Percentiles rank a stretch among this genome's conserved stretches.
These are phyloP conservation scores for Biscutella laevigata DNA, from an alignment of 441 rosid species.

Conservation along the genomic window DNA sequence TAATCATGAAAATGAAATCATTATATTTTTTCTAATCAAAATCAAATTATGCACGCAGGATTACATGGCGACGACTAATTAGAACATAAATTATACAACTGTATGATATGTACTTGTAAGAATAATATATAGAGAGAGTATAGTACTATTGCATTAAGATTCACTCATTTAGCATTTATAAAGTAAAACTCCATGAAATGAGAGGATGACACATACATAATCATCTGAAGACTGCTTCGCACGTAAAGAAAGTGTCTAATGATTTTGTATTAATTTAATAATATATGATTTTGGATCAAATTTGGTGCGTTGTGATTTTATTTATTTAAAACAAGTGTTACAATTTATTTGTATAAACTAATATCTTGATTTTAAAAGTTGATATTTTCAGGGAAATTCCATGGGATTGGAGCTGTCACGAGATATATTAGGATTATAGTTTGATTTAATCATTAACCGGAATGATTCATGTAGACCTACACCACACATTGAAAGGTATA, in stretches of 20 bases:
- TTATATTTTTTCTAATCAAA: neutral
- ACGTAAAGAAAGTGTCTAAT: conserved; percentile 17
- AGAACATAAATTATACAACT: neutral
- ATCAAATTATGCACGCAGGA: neutral
- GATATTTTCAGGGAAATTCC: conserved; percentile 11
- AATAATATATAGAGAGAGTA: too few relatives aligned
- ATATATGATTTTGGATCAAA: neutral
- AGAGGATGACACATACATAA: conserved; percentile 17
- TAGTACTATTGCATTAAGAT: too few relatives aligned
- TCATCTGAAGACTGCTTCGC: conserved; percentile 19
- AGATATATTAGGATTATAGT: neutral
- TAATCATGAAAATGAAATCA: neutral
- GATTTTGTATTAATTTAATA: neutral
- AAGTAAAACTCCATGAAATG: neutral
- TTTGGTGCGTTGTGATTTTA: conserved; percentile 8
- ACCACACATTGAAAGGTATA: neutral
- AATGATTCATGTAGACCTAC: conserved; percentile 17
- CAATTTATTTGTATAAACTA: neutral
- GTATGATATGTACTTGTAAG: too few relatives aligned
- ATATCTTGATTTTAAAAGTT: neutral
- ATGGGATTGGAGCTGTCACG: conserved; percentile 22
- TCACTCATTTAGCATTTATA: neutral
- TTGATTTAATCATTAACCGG: neutral
- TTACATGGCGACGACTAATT: conserved; percentile 24
- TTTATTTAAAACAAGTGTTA: too few relatives aligned